Evolutionary conservation across 768 basidiomycete genomes (phyloP).

Genomic region (Leccinum longicurvipes): DNA sequence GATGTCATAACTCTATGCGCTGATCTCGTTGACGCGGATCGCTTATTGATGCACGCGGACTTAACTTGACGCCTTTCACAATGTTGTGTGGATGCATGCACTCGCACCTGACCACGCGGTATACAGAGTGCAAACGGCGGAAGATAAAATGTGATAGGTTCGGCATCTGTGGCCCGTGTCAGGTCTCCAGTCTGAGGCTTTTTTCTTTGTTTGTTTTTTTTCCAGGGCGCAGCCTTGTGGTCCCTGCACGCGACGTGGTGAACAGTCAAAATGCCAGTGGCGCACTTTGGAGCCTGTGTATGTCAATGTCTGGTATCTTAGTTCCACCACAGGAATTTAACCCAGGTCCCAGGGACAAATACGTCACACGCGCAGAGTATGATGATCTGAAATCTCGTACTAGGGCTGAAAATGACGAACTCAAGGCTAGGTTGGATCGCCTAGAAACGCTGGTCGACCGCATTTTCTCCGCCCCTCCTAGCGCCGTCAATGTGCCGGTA

Average conservation of each 20-base stretch:
- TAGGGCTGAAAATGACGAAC: constrained; percentile 43
- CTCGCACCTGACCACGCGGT: constrained; percentile 8
- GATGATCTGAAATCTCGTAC: constrained; percentile 65
- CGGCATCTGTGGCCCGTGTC: constrained; percentile 18
- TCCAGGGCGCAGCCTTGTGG: constrained; percentile 74
- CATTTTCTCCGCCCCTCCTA: constrained; percentile 29
- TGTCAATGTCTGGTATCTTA: constrained; percentile 28
- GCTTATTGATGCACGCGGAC: background rate
- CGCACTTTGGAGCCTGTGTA: constrained; percentile 78
- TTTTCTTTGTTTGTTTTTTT: constrained; percentile 20
- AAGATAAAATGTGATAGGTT: constrained; percentile 90
- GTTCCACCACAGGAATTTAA: constrained; percentile 3
- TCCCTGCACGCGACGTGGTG: constrained; percentile 75
- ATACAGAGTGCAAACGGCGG: constrained; percentile 75
- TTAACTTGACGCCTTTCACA: constrained; percentile 2
- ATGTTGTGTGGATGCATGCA: background rate
- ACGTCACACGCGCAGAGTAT: constrained; percentile 73
- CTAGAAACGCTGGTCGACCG: constrained; percentile 55
- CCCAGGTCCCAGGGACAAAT: constrained; percentile 59
- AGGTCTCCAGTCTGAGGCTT: constrained; percentile 15
- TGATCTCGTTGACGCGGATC: constrained; percentile 17
- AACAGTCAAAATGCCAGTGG: constrained; percentile 81
- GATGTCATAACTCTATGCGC: constrained; percentile 15
- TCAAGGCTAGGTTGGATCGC: constrained; percentile 60
- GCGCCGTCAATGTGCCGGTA: constrained; percentile 27